Evolutionary conservation across 345 rosid species (phyloP), one percentile per base, ranked within the genome.

Genomic region (Mallotus nudiflorus): DNA sequence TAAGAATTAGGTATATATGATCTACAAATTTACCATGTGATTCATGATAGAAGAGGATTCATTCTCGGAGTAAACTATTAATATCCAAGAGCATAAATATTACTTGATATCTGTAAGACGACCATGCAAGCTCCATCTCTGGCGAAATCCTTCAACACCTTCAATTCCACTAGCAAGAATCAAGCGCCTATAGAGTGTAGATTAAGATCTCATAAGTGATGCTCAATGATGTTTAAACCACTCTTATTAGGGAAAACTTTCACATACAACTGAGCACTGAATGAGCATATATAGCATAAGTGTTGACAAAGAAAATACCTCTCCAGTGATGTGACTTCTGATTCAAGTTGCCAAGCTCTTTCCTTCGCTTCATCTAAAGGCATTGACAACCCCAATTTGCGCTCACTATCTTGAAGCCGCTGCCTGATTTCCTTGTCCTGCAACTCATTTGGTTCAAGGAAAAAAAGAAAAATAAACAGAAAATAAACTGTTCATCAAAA

Each of bases 61-160:
- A 20, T 61, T 61, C 2, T 61, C 12, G 28, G 14, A 3, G 22
- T 11, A 42, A n/a, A n/a, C n/a, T n/a, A n/a, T n/a, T n/a, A n/a
- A n/a, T n/a, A n/a, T n/a, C n/a, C 19, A 35, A 45, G 52, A 28
- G 58, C 65, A 51, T 18, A 16, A 49, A 78, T 69, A 73, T 80
- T 88, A 89, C 95, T 86, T 92, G 75, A 86, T 82, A 78, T 95
- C 96, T 2, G 93, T 82, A 77, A 92, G 89, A 35, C 83, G 89
- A 63, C 99, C 99, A 49, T 95, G 99, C 76, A 95, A 78, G 79
- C 99, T 89, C 99, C 97, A 95, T 70, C 99, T 86, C 81, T 81
- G 90, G 39, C 89, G 97, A 80, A 89, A 95, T 75, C 99, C 99
- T 63, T 89, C 92, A 54, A 85, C 80, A 65, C 96, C 99, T 85